These are phyloP conservation scores for Cutaneotrichosporon cutaneum DNA, from an alignment of 1,284 basidiomycete species.

Conservation along the genomic window DNA sequence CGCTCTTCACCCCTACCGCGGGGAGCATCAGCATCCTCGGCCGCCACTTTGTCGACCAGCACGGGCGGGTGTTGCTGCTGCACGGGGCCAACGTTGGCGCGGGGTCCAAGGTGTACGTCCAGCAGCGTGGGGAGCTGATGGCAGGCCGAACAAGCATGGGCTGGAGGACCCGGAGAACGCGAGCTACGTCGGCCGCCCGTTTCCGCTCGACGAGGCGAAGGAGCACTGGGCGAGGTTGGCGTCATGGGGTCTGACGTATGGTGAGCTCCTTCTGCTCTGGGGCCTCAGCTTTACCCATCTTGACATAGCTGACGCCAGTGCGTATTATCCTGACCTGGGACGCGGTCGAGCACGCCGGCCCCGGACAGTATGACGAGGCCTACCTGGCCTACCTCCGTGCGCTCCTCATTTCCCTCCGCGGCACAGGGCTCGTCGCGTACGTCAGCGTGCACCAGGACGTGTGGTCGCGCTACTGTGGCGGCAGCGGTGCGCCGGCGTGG, in stretches of 20 bases:
- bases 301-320: conserved; percentile 56
- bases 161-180: conserved; percentile 58
- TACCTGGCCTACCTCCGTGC: conserved; percentile 78
- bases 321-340: conserved; percentile 95
- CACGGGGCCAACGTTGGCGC: conserved; percentile 80
- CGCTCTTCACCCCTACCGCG: conserved; percentile 21
- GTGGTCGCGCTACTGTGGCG: conserved; percentile 92
- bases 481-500: conserved; percentile 91
- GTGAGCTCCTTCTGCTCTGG: conserved; percentile 55
- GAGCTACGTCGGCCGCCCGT: conserved; percentile 78
- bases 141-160: conserved; percentile 11
- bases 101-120: conserved; percentile 72
- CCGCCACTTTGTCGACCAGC: conserved; percentile 71
- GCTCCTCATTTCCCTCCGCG: conserved; percentile 71
- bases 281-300: conserved; percentile 2
- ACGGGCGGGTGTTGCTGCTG: conserved; percentile 71
- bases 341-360: conserved; percentile 85
- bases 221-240: conserved; percentile 75
- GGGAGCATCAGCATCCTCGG: conserved; percentile 53
- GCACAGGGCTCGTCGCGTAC: conserved; percentile 78
- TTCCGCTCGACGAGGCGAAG: conserved; percentile 76
- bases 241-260: conserved; percentile 81
- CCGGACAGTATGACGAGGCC: conserved; percentile 77
- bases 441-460: conserved; percentile 87
- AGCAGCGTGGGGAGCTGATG: background rate